Conservation (phyloP, 345 rosid genomes). For the Salix dunnii region DNA sequence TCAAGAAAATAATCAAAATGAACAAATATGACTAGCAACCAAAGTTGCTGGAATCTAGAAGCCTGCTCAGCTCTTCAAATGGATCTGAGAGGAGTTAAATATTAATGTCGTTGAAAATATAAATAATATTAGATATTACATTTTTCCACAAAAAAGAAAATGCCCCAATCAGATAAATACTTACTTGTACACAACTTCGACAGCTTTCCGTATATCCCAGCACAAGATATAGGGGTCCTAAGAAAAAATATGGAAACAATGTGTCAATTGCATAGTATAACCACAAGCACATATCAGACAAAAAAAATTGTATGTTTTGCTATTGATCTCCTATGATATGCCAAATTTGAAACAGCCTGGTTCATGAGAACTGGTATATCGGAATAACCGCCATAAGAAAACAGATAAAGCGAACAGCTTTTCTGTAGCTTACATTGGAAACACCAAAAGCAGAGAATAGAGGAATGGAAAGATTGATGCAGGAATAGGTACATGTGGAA, state of each 20-base stretch:
- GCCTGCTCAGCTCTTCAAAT: background rate
- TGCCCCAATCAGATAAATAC: conserved; percentile 15
- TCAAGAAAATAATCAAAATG: background rate
- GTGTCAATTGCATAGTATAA: conserved; percentile 5
- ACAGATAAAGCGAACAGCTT: background rate
- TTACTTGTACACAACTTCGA: conserved; percentile 86
- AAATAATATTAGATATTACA: background rate
- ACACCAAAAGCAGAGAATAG: background rate
- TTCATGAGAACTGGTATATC: background rate
- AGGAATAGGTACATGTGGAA: background rate
- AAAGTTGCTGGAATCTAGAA: background rate
- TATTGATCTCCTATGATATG: too few relatives aligned
- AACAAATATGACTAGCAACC: background rate
- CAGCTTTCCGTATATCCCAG: conserved; percentile 91
- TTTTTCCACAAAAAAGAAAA: background rate
- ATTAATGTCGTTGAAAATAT: background rate
- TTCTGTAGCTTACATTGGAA: background rate
- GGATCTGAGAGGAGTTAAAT: background rate
- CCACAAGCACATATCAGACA: background rate
- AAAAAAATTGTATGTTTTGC: background rate
- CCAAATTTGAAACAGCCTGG: background rate
- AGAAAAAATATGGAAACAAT: conserved; percentile 13
- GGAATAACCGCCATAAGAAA: background rate
- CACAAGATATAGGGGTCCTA: conserved; percentile 93
- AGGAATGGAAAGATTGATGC: background rate